Conservation (phyloP, 306 rosid genomes). For the Sechiopsis laciniata region DNA sequence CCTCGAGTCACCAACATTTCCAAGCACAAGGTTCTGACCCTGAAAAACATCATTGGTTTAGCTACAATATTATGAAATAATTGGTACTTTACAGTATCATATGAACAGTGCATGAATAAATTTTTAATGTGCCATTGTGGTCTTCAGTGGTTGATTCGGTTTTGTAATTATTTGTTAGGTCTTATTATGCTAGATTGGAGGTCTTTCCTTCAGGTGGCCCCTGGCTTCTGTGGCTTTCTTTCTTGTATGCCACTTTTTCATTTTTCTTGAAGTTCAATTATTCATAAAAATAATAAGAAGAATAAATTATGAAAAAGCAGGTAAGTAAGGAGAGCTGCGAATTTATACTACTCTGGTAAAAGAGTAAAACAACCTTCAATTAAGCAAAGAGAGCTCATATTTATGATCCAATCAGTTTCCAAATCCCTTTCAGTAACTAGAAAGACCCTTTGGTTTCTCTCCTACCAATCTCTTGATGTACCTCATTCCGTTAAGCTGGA, state of each 20-base stretch:
- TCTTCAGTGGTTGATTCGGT: no score
- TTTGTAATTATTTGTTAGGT: no score
- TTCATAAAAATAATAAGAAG: no score
- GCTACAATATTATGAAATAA: constrained; percentile 7
- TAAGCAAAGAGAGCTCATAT: background rate
- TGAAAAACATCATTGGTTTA: background rate
- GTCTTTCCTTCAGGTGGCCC: no score
- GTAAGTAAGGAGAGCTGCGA: background rate
- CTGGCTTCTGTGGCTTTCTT: no score
- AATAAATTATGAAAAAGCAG: no score
- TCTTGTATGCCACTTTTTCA: no score
- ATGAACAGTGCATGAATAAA: background rate
- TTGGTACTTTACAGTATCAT: background rate
- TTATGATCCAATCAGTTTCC: background rate
- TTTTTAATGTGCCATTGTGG: no score
- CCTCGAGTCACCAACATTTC: constrained; percentile 52
- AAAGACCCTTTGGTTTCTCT: background rate
- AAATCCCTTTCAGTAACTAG: background rate
- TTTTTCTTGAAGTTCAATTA: no score
- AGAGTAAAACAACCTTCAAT: background rate
- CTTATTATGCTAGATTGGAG: no score
- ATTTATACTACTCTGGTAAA: background rate
- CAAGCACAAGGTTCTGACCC: constrained; percentile 43
- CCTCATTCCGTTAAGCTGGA: background rate
- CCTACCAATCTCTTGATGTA: background rate